A percentile compares a stretch with the other conserved stretches of the same genome.
Conservation (phyloP, 768 basidiomycete genomes). For the Mycena alexandri region DNA sequence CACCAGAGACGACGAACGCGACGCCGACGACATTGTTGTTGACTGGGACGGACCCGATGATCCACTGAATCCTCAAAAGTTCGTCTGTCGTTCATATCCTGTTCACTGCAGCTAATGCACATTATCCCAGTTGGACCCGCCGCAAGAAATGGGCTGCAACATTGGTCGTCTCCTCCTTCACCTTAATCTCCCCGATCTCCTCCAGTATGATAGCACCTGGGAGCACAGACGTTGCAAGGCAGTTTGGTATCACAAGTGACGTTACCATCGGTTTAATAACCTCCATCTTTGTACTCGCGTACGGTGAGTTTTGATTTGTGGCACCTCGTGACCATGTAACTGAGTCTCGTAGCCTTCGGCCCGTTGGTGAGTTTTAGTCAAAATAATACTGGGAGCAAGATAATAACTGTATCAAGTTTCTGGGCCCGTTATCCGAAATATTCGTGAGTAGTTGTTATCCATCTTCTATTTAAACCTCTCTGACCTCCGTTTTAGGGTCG, state of each 20-base stretch:
- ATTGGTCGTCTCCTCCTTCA: conserved; percentile 73
- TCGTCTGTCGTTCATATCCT: conserved; percentile 22
- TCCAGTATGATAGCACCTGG: conserved; percentile 85
- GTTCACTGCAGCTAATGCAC: neutral
- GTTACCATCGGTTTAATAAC: conserved; percentile 68
- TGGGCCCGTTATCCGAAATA: conserved; percentile 79
- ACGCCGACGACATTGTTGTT: conserved; percentile 52
- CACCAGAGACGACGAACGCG: neutral
- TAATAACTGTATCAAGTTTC: conserved; percentile 43
- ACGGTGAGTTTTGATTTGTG: conserved; percentile 54
- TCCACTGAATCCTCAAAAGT: conserved; percentile 72
- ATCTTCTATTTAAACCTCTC: too few species aligned
- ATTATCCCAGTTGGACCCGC: conserved; percentile 63
- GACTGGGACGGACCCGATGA: conserved; percentile 77
- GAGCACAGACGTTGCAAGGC: conserved; percentile 57
- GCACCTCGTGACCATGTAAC: neutral
- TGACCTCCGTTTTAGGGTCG: conserved; percentile 9
- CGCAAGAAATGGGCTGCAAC: conserved; percentile 75
- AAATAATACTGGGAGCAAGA: neutral
- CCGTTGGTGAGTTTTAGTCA: conserved; percentile 51
- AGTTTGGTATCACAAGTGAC: conserved; percentile 67
- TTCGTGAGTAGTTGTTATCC: conserved; percentile 45
- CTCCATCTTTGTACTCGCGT: conserved; percentile 72
- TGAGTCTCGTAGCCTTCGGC: conserved; percentile 58
- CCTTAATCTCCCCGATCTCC: conserved; percentile 76